Base-by-base conservation (phyloP, 306 rosid genomes). In the Arachis stenosperma region DNA sequence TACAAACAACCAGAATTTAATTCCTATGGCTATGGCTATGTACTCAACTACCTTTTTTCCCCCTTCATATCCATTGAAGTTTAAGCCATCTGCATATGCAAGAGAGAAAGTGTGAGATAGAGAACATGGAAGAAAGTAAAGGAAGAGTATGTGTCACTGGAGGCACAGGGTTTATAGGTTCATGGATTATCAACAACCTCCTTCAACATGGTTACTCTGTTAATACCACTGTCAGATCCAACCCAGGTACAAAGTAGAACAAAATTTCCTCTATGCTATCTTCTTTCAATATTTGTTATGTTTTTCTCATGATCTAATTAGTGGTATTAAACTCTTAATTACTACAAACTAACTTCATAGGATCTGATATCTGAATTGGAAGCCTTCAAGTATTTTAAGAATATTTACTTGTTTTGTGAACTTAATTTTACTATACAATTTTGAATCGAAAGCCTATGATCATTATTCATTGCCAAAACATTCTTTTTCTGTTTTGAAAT, bases 121-220 rank as follows among this genome's bases (percentile, higher is more conserved):
- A 39, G 27, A 37, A 50, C 10, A 79, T 79, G 85, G 85, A 73
- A 9, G 69, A 46, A 46, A 46, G 51, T 1, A 46, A 46, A 46
- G 51, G 51, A 46, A 46, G 51, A 46, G 51, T 46, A 0, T 85
- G 89, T 70, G 89, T 82, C 0, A 82, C 86, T 0, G 86, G 89
- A 8, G 89, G 89, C 7, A 76, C 86, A 0, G 84, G 89, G 15
- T 82, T 51, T 33, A 33, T 82, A 47, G 84, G 67, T 58, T 85
- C 89, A 42, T 79, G 84, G 84, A 55, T 82, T 12, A 61, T 85
- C 29, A 60, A 59, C 75, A 79, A 70, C 40, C 81, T 85, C 12
- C 86, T 85, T 39, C 50, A 76, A 3, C 70, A 69, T 55, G 84
- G 86, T 33, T 85, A 76, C 62, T 53, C 22, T 65, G 86, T 85